Base-by-base conservation (phyloP, 2,329 filamentous ascomycete genomes). In the Phaeosphaeriaceae sp. region DNA sequence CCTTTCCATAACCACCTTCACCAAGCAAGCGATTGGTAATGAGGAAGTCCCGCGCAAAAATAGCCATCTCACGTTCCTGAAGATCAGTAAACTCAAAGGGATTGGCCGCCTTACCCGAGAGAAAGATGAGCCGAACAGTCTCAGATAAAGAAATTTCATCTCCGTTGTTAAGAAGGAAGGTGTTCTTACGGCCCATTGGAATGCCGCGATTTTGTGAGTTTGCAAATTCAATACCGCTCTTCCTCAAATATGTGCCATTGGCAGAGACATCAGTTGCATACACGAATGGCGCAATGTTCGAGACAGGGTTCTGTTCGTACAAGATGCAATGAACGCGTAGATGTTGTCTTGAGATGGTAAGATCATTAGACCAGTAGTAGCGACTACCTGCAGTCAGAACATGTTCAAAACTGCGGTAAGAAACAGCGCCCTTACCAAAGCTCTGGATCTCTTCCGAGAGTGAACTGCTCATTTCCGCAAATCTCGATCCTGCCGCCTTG, bases 11-110 rank as follows among this genome's bases (percentile, higher is more conserved):
- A 2, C 74, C 77, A 5, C 85, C 85, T 28, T 70, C 62, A 4
- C 85, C 85, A 18, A 87, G 73, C 2, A 77, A 64, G 8, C 79
- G 78, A 33, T 76, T 65, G 1, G 74, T 80, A 21, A 87, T 70
- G 2, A 68, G 58, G 57, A 79, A 87, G 9, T 74, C 72, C 34
- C 78, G 64, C 2, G 67, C 52, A 50, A 87, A 83, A 5, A 70
- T 60, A 43, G 79, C 74, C 18, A 63, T 60, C 16, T 72, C 65
- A 49, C 75, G 73, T 30, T 65, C 39, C 46, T 73, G 71, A 3
- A 56, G 51, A 1, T 33, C 15, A 0, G 61, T 64, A n/a, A 73
- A 42, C 2, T 42, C 18, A 15, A 34, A 34, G 58, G 39, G 5
- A 48, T 42, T 1, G 38, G 41, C 3, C 1, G 36, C 34, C 3